These are phyloP conservation scores for Podospora conica DNA, from an alignment of 495 filamentous ascomycete species.

Conservation along the genomic window DNA sequence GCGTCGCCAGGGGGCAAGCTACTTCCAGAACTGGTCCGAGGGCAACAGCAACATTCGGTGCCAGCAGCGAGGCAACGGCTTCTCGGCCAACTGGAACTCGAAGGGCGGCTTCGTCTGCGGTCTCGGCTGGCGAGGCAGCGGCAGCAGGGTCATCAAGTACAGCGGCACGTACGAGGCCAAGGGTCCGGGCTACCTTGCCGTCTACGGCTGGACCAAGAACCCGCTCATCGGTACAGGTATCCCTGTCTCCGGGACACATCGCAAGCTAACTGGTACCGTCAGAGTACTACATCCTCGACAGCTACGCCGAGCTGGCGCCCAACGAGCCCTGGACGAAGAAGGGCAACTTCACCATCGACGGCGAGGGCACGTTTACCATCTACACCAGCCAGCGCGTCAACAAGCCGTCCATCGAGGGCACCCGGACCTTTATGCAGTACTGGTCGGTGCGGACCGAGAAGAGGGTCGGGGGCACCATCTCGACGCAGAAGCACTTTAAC, in stretches of 20 bases:
- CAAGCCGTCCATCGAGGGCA: constrained; percentile 54
- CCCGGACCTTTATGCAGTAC: constrained; percentile 57
- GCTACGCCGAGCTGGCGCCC: constrained; percentile 51
- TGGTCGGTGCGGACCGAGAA: constrained; percentile 53
- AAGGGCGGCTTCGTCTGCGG: constrained; percentile 55
- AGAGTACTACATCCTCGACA: constrained; percentile 60
- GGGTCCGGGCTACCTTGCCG: constrained; percentile 54
- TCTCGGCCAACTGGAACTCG: constrained; percentile 50
- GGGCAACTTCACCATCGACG: constrained; percentile 48
- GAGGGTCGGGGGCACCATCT: constrained; percentile 48
- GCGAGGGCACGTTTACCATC: constrained; percentile 51
- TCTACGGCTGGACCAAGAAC: constrained; percentile 61
- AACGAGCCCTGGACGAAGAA: constrained; percentile 44
- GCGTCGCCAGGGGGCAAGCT: constrained; percentile 46
- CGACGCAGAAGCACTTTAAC: constrained; percentile 50
- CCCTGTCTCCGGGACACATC: background rate
- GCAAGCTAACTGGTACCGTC: background rate
- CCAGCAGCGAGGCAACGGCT: constrained; percentile 48
- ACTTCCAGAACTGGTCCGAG: constrained; percentile 60
- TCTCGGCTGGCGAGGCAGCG: constrained; percentile 54
- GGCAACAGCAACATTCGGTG: constrained; percentile 49
- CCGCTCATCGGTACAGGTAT: constrained; percentile 43
- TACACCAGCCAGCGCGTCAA: constrained; percentile 51
- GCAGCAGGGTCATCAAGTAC: constrained; percentile 47
- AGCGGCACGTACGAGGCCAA: constrained; percentile 48